Evolutionary conservation across 2,329 filamentous ascomycete species (phyloP), one percentile per base, ranked within the genome.

Genomic region (Sarocladium strictum): DNA sequence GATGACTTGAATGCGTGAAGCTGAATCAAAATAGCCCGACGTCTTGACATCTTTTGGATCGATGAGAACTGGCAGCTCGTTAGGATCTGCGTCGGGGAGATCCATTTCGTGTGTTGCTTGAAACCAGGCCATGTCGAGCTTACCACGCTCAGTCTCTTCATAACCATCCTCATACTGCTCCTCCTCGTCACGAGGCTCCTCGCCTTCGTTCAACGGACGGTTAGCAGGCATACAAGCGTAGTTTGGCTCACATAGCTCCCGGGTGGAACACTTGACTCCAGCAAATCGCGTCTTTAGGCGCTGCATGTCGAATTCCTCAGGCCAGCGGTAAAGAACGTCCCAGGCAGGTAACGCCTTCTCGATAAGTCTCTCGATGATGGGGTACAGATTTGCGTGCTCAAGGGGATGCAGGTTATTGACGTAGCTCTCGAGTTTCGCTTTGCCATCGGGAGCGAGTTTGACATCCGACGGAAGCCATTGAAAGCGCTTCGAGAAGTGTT

Each of bases 1-100:
- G 54, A 87, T 81, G 38, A 88, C 71, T 57, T 88, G 85, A 0
- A 87, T 66, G 2, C 67, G 67, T 10, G 63, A 55, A 2, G 58
- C 56, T 23, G 59, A 60, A 3, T 63, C 35, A 49, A 68, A 67
- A 58, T 70, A 73, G 1, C 61, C 61, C 1, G 58, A 53, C 2
- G 60, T 55, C 32, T 66, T 63, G 47, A 69, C 59, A 14, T 65
- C 59, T 12, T 45, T 38, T 14, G 54, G 2, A 1, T 55, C 9
- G 21, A 53, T n/a, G 27, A 11, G 21, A n/a, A 40, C 32, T 6
- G 50, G 50, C 21, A 38, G 23, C 12, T n/a, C 9, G 6, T 12
- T 40, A 7, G 54, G 45, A 3, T 55, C 52, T 0, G 60, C 57
- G 14, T 62, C 58, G 0, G 64, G 64, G 1, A 60, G 29, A 2